phyloP scores from a whole-genome alignment of 192 early-diverging fungal genomes.

The Podochytrium sp. region DNA sequence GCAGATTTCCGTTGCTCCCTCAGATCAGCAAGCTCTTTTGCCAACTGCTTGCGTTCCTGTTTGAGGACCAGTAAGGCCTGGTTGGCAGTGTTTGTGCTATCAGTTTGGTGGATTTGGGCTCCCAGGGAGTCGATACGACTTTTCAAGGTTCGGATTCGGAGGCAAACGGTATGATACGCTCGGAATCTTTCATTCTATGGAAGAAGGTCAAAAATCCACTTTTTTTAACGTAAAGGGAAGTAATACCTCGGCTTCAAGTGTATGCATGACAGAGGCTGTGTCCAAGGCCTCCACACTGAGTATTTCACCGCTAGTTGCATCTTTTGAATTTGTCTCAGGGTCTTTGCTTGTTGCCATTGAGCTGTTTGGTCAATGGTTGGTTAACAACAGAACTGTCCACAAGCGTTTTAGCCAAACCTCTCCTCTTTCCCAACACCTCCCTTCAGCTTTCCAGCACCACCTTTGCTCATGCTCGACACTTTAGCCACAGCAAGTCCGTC shows the following conservation, averaged over 20 bases:
- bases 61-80: constrained; percentile 8
- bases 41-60: background rate
- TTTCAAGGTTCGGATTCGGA: constrained; percentile 34
- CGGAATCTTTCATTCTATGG: constrained; percentile 29
- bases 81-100: background rate
- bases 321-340: background rate
- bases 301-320: background rate
- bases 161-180: constrained; percentile 33
- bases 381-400: background rate
- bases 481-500: constrained; percentile 14
- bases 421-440: too few species aligned
- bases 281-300: constrained; percentile 11
- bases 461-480: constrained; percentile 3
- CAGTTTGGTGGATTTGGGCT: constrained; percentile 3
- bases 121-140: constrained; percentile 16
- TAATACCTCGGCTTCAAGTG: background rate
- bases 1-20: constrained; percentile 14
- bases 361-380: background rate
- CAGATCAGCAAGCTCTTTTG: background rate
- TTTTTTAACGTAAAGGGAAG: background rate
- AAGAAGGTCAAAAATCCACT: background rate
- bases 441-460: too few species aligned
- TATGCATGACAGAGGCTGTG: background rate
- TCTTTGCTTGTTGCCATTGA: background rate
- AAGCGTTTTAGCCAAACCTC: background rate